A percentile compares a stretch with the other conserved stretches of the same genome.
Conservation (phyloP, 352 stramenopile genomes). For the Pythium graminicola region DNA sequence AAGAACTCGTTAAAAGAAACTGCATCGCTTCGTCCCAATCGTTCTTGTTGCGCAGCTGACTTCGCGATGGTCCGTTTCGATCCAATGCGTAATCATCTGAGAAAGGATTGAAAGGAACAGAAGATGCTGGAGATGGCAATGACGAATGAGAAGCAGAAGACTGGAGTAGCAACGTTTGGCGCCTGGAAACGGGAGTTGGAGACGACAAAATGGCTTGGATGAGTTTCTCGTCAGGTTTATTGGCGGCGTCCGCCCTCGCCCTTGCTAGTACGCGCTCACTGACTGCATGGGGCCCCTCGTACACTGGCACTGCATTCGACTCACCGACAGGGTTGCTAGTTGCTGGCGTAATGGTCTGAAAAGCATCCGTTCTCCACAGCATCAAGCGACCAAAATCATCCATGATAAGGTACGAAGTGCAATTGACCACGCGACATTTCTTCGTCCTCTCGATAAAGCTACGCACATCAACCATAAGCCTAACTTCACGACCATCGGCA, state of each 20-base stretch:
- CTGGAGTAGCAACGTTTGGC: conserved; percentile 26
- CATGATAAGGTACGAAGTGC: conserved; percentile 49
- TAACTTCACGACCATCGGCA: background rate
- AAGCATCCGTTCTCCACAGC: conserved; percentile 49
- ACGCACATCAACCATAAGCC: background rate
- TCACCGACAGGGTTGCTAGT: background rate
- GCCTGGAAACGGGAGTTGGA: conserved; percentile 31
- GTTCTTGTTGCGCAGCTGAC: conserved; percentile 24
- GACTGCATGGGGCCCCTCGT: conserved; percentile 53
- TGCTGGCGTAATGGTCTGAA: conserved; percentile 38
- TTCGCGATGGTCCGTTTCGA: conserved; percentile 5
- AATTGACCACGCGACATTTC: conserved; percentile 56
- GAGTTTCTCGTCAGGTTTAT: conserved; percentile 48
- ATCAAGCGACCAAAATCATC: conserved; percentile 45
- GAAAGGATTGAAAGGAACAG: conserved; percentile 31
- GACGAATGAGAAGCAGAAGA: conserved; percentile 28
- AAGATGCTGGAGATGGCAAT: conserved; percentile 11
- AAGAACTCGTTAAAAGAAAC: conserved; percentile 43
- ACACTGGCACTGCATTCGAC: conserved; percentile 2
- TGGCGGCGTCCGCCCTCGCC: conserved; percentile 43
- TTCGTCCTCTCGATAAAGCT: conserved; percentile 57
- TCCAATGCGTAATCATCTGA: conserved; percentile 15
- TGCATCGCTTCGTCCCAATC: conserved; percentile 55
- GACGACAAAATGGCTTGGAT: conserved; percentile 69
- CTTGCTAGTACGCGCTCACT: conserved; percentile 55